Percentiles rank a stretch among this genome's conserved stretches.
phyloP scores from a whole-genome alignment of 2,329 filamentous ascomycete species.

The Penicillium sp. region DNA sequence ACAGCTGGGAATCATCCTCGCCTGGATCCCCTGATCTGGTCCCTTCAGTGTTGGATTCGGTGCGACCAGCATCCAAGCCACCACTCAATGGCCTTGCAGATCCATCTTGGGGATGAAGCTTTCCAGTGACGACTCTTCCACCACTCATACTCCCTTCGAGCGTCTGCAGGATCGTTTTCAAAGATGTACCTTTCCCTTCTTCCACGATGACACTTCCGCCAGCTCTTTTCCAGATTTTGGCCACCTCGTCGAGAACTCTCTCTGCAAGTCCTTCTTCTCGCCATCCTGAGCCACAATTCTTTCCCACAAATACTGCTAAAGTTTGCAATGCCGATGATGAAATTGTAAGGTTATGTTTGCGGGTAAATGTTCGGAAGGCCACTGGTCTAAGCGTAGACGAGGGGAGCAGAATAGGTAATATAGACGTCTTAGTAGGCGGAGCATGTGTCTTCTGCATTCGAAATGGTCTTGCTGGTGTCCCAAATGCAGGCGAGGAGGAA shows the following conservation, averaged over 20 bases:
- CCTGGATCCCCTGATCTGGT: conserved; percentile 47
- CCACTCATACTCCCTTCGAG: conserved; percentile 86
- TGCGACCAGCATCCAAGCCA: conserved; percentile 42
- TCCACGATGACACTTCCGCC: conserved; percentile 91
- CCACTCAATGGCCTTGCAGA: conserved; percentile 37
- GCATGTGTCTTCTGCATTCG: conserved; percentile 39
- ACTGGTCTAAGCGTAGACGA: conserved; percentile 83
- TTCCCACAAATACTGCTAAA: conserved; percentile 84
- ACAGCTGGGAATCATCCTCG: conserved; percentile 60
- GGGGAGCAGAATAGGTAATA: conserved; percentile 86
- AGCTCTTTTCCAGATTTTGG: conserved; percentile 85
- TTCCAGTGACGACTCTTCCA: conserved; percentile 58
- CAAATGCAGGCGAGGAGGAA: conserved; percentile 88
- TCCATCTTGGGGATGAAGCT: conserved; percentile 40
- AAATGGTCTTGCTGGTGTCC: conserved; percentile 78
- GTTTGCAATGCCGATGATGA: conserved; percentile 82
- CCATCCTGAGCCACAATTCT: conserved; percentile 95
- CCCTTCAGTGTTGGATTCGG: conserved; percentile 48
- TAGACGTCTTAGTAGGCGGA: conserved; percentile 59
- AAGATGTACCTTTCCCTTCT: conserved; percentile 63
- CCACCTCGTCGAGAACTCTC: conserved; percentile 86
- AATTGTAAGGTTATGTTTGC: conserved; percentile 93
- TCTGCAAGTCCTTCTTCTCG: conserved; percentile 92
- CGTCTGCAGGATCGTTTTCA: conserved; percentile 80
- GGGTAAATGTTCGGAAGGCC: conserved; percentile 93